Base-by-base conservation (phyloP, 305 asterid genomes). In the Fraxinus greggii region DNA sequence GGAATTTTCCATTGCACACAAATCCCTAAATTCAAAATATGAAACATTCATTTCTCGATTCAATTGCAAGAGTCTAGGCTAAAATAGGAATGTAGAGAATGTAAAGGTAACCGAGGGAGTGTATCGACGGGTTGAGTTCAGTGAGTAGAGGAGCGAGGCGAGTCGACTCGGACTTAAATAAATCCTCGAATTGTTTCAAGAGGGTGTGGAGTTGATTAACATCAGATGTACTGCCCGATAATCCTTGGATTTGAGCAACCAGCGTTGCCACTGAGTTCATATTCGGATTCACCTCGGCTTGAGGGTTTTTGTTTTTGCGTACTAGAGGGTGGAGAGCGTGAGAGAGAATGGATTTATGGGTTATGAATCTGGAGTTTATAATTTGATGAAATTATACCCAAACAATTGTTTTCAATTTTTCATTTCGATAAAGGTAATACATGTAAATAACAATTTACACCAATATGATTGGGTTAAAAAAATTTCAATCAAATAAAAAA, bases 81-180 rank as follows among this genome's bases (percentile, higher is more conserved):
- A 59, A 4, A 36, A 69, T 48, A 45, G 29, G 12, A 80, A 76
- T 36, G 78, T 63, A 95, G 98, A 95, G 63, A 48, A 95, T 76
- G 79, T 89, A 89, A 65, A 95, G 97, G 84, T 90, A 95, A 42
- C 98, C 98, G 13, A 95, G 93, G 28, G 99, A 95, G 80, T 94
- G 95, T 21, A 59, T 54, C 54, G 92, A 81, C 0, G 97, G 93
- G 83, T 95, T 97, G 81, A 95, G 92, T 84, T 93, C 89, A 79
- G 79, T 48, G 88, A 95, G 97, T 28, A 93, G 70, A 77, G 96
- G 85, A 78, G 90, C 86, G 59, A 92, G 87, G 21, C 89, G 91
- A 78, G 83, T 72, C 81, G 93, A 84, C 83, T 93, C 97, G 72
- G 94, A 74, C 83, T 76, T 93, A 85, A 93, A 90, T 2, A 88